Evolutionary conservation across 352 stramenopile species (phyloP).

Genomic region (Globisporangium barbulae): DNA sequence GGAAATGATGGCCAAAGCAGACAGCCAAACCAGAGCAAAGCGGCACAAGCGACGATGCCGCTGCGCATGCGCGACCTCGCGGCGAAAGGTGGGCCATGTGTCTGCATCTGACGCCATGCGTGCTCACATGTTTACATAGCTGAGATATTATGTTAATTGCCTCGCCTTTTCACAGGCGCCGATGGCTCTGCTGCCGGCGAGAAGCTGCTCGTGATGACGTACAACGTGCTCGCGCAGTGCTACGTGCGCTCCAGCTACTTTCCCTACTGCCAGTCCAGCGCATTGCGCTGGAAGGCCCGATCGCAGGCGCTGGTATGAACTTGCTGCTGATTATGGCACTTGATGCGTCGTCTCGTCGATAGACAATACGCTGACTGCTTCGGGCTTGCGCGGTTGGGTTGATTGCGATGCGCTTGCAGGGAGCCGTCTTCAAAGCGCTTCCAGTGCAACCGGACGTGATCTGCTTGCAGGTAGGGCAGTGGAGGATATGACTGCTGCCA

Average conservation of each 20-base stretch:
- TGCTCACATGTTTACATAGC: neutral
- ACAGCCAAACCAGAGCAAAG: neutral
- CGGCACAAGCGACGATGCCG: neutral
- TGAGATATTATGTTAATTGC: neutral
- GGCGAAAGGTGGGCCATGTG: conserved; percentile 7
- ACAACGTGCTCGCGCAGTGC: conserved; percentile 83
- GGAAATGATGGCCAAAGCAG: conserved; percentile 1
- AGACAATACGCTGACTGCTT: neutral
- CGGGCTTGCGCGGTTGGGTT: neutral
- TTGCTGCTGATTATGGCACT: no score
- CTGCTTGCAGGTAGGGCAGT: conserved; percentile 57
- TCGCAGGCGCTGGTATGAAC: conserved; percentile 56
- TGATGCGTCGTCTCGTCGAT: neutral
- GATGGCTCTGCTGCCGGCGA: conserved; percentile 16
- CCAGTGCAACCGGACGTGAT: conserved; percentile 68
- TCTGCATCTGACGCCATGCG: conserved; percentile 9
- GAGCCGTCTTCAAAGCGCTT: conserved; percentile 49
- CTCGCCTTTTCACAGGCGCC: neutral
- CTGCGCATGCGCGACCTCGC: conserved; percentile 38
- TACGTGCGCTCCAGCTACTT: conserved; percentile 81
- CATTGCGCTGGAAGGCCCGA: conserved; percentile 70
- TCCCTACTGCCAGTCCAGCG: conserved; percentile 63
- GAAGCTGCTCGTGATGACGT: conserved; percentile 79
- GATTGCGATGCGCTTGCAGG: conserved; percentile 23
- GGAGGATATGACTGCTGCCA: neutral